Percentiles rank a stretch among this genome's conserved stretches.
These are phyloP conservation scores for Petasospora fabianii DNA, from an alignment of 1,139 yeast genomes.

Conservation along the genomic window DNA sequence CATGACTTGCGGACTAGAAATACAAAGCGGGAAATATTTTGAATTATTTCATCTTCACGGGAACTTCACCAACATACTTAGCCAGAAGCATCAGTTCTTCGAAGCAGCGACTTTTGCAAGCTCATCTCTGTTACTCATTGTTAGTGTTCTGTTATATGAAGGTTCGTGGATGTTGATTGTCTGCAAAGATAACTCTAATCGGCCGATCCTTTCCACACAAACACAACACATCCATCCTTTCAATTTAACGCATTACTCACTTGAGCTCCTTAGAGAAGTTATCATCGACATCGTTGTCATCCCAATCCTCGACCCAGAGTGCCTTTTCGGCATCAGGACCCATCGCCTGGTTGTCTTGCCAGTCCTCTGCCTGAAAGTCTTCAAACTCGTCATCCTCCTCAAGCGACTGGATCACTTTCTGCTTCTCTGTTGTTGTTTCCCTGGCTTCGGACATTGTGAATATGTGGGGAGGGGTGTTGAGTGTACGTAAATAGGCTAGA, in stretches of 20 bases:
- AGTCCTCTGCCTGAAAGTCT: constrained; percentile 84
- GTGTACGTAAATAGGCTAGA: no score
- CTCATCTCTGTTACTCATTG: constrained; percentile 22
- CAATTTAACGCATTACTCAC: constrained; percentile 29
- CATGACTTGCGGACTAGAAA: background rate
- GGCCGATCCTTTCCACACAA: no score
- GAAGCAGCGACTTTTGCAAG: constrained; percentile 28
- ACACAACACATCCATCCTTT: background rate
- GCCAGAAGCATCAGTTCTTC: constrained; percentile 9
- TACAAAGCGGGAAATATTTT: background rate
- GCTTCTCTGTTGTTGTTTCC: constrained; percentile 19
- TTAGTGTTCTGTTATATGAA: constrained; percentile 4
- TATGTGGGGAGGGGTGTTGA: background rate
- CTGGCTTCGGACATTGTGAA: constrained; percentile 11
- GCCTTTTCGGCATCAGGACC: constrained; percentile 41
- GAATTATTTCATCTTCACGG: no score
- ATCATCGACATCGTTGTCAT: constrained; percentile 81
- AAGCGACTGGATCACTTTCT: constrained; percentile 42
- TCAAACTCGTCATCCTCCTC: constrained; percentile 94
- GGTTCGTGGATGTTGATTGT: background rate
- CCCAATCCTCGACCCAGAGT: constrained; percentile 94
- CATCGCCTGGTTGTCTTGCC: constrained; percentile 46
- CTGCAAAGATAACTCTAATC: no score
- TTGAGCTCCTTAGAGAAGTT: constrained; percentile 67
- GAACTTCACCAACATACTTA: background rate